Evolutionary conservation across 2,329 filamentous ascomycete species (phyloP), one percentile per base, ranked within the genome.

Genomic region (Dothiorella sarmentorum): DNA sequence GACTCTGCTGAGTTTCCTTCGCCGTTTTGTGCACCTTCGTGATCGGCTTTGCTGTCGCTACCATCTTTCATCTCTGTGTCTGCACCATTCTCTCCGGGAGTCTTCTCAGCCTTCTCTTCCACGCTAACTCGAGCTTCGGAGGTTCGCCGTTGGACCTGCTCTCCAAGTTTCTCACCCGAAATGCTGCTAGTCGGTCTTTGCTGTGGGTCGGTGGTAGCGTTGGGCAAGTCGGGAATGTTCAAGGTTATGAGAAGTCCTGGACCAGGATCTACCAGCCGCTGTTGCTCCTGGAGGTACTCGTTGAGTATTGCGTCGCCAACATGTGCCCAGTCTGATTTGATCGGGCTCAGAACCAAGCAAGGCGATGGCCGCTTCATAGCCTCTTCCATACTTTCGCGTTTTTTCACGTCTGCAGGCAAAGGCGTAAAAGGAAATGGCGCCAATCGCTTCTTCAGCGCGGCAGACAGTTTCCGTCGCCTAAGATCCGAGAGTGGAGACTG

Each of bases 381-480:
- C 22, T 45, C 17, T 37, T 45, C 45, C 40, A 55, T 13, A 22
- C 7, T 53, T 17, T 45, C 33, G 40, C 49, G 47, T 11, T 38
- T 26, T 24, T 56, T 43, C n/a, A 71, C 68, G 18, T 73, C 68
- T 13, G 70, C 70, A 24, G 72, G 71, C 22, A 74, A 63, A 1
- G 71, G 71, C 5, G 70, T 69, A 53, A 73, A 73, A 2, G 70
- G 73, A 43, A 82, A 85, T 1, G 80, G 78, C 66, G 84, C 81
- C 37, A 82, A 73, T 40, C 80, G 79, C 45, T 75, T 76, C 64
- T 77, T 80, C n/a, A 86, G 68, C 26, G 78, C 73, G 43, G 74
- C 76, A 11, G 80, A 76, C 11, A 85, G 71, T 45, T 77, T 76
- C 62, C 79, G 80, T 13, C 71, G 71, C 61, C 78, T 81, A 61